These are phyloP conservation scores for Neotropicomus parvogracilis DNA, from an alignment of 1,284 basidiomycete genomes.

Conservation along the genomic window DNA sequence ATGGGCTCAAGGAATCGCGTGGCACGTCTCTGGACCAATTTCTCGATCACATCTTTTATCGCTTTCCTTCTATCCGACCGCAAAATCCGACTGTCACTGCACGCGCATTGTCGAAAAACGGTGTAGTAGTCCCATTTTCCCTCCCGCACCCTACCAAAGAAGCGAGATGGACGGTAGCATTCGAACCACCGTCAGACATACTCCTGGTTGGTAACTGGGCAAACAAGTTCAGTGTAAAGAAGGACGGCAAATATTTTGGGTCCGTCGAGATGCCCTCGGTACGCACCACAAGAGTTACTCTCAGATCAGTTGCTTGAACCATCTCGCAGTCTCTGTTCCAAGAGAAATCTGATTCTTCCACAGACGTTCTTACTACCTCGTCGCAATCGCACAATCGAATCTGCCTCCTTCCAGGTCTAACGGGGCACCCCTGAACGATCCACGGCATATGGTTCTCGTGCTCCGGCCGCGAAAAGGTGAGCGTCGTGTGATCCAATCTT, in stretches of 20 bases:
- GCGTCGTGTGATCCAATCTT: constrained; percentile 20
- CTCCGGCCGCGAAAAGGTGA: constrained; percentile 56
- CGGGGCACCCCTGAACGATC: constrained; percentile 59
- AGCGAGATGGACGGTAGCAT: constrained; percentile 73
- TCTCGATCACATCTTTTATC: constrained; percentile 60
- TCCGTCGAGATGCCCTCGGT: constrained; percentile 87
- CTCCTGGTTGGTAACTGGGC: constrained; percentile 75
- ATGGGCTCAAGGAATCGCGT: constrained; percentile 59
- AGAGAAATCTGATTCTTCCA: constrained; percentile 92
- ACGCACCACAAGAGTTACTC: constrained; percentile 28
- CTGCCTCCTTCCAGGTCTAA: constrained; percentile 53
- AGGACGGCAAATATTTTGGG: constrained; percentile 60
- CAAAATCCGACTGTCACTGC: constrained; percentile 65
- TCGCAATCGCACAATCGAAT: constrained; percentile 66
- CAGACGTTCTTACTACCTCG: constrained; percentile 90
- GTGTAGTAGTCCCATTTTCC: constrained; percentile 60
- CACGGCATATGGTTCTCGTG: constrained; percentile 67
- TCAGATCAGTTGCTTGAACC: constrained; percentile 1
- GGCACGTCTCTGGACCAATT: constrained; percentile 59
- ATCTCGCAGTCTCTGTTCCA: constrained; percentile 70
- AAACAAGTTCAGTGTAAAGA: constrained; percentile 63
- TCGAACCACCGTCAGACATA: constrained; percentile 64
- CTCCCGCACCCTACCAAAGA: constrained; percentile 64
- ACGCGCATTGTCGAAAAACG: constrained; percentile 48
- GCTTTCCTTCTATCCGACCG: constrained; percentile 54